Percentiles rank a stretch among this genome's conserved stretches.
Conservation (phyloP, 108 stramenopile genomes). For the Nitzschia sp. region DNA sequence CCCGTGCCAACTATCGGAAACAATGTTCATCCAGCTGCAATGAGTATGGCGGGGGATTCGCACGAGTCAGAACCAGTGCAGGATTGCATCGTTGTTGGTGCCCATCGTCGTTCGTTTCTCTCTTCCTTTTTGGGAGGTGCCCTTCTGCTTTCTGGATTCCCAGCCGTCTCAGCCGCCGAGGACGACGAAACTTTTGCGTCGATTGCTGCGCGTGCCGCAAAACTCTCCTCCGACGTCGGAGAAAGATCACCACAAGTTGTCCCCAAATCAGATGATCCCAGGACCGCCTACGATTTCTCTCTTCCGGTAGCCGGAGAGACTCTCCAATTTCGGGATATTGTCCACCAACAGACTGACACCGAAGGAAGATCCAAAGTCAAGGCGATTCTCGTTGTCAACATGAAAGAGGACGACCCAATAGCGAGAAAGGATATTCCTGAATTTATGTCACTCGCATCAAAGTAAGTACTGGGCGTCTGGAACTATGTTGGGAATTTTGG, state of each 20-base stretch:
- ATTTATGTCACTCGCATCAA: slow-evolving; percentile 70
- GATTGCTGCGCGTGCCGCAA: slow-evolving; percentile 72
- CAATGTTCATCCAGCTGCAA: no score
- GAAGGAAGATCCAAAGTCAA: slow-evolving; percentile 56
- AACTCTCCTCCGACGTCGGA: slow-evolving; percentile 42
- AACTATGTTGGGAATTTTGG: no score
- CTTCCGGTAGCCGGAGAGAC: slow-evolving; percentile 63
- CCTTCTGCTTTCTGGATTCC: not conserved
- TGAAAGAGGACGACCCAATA: slow-evolving; percentile 90
- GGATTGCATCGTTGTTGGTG: not conserved
- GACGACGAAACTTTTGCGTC: slow-evolving; percentile 54
- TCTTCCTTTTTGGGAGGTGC: not conserved
- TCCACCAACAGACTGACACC: slow-evolving; percentile 51
- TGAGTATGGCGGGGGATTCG: no score
- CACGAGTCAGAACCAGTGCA: no score
- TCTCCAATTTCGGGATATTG: slow-evolving; percentile 46
- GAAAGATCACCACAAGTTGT: slow-evolving; percentile 26
- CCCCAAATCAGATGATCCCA: slow-evolving; percentile 40
- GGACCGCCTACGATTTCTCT: slow-evolving; percentile 83
- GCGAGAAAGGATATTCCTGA: slow-evolving; percentile 88
- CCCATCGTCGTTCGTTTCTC: not conserved
- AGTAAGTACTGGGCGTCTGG: slow-evolving; percentile 41
- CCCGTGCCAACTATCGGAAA: no score
- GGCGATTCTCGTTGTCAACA: slow-evolving; percentile 84
- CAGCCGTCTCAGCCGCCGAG: not conserved